Percentiles rank a stretch among this genome's conserved stretches.
Evolutionary conservation across 768 basidiomycete species (phyloP).

Genomic region (Boletus subcaerulescens): DNA sequence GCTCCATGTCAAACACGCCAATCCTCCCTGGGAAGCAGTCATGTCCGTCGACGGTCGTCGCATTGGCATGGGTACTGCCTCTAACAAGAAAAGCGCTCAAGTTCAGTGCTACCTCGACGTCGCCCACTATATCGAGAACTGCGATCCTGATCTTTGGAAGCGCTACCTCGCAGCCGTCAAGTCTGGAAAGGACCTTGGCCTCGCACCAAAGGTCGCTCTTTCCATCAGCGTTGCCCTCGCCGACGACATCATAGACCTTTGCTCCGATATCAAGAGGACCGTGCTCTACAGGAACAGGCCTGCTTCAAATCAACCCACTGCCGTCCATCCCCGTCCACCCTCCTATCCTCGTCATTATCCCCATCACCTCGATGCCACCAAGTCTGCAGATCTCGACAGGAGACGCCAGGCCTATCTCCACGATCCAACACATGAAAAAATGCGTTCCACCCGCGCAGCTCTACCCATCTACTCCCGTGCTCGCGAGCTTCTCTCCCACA

Average conservation of each 20-base stretch:
- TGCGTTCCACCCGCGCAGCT: slow-evolving; percentile 62
- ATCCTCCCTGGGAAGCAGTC: slow-evolving; percentile 61
- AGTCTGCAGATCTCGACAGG: slow-evolving; percentile 55
- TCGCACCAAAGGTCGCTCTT: slow-evolving; percentile 69
- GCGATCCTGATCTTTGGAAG: slow-evolving; percentile 79
- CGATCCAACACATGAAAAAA: slow-evolving; percentile 57
- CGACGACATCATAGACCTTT: slow-evolving; percentile 69
- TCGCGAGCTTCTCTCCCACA: slow-evolving; percentile 62
- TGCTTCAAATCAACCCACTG: slow-evolving; percentile 18
- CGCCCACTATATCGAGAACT: slow-evolving; percentile 78
- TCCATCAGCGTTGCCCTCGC: slow-evolving; percentile 60
- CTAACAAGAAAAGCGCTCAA: slow-evolving; percentile 69
- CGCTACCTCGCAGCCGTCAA: slow-evolving; percentile 59
- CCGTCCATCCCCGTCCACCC: slow-evolving; percentile 4
- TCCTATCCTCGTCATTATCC: slow-evolving; percentile 30
- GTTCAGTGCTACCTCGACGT: slow-evolving; percentile 83
- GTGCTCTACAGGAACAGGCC: slow-evolving; percentile 67
- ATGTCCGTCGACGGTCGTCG: slow-evolving; percentile 74
- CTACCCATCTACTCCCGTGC: slow-evolving; percentile 77
- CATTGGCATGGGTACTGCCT: slow-evolving; percentile 76
- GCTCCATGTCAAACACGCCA: slow-evolving; percentile 18
- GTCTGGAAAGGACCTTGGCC: slow-evolving; percentile 64
- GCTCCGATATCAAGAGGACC: slow-evolving; percentile 60
- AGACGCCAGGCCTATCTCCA: slow-evolving; percentile 56
- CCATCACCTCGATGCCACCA: slow-evolving; percentile 37